Conservation (phyloP, 2,329 filamentous ascomycete species). For the Cladosporium oxysporum region DNA sequence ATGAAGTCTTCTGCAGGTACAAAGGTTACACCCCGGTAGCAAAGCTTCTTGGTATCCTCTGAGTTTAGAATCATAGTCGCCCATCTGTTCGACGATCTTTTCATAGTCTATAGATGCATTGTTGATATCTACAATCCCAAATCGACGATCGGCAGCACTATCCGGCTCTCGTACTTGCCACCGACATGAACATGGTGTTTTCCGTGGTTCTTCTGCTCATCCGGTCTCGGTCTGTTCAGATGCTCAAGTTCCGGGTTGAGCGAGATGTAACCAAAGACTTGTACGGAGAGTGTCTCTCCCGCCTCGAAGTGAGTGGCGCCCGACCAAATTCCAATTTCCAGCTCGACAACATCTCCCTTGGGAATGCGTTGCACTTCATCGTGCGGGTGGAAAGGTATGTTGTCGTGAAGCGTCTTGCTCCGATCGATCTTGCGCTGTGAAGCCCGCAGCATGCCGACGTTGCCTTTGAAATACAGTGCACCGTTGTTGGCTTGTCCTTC, state of each 20-base stretch:
- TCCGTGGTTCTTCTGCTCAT: background rate
- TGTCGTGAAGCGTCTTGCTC: background rate
- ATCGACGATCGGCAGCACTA: slow-evolving; percentile 4
- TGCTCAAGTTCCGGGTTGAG: background rate
- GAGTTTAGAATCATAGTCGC: background rate
- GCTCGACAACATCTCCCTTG: slow-evolving; percentile 43
- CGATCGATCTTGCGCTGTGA: slow-evolving; percentile 3
- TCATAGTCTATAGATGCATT: background rate
- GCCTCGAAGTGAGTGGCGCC: slow-evolving; percentile 49
- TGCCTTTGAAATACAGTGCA: background rate
- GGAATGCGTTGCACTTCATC: slow-evolving; percentile 3
- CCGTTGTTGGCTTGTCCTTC: background rate
- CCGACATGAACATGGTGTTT: slow-evolving; percentile 11
- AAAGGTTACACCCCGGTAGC: background rate
- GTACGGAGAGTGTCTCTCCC: slow-evolving; percentile 28
- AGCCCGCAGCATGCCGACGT: slow-evolving; percentile 12
- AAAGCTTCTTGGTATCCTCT: background rate
- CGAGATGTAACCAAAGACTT: slow-evolving; percentile 2
- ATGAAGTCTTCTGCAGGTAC: background rate
- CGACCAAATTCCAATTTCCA: slow-evolving; percentile 53
- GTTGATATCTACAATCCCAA: background rate
- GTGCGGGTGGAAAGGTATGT: slow-evolving; percentile 13
- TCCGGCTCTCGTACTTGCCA: background rate
- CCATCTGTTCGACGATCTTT: no score
- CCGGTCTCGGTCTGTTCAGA: background rate